Conservation (phyloP, 768 basidiomycete species). For the Phaeolepiota aurea region DNA sequence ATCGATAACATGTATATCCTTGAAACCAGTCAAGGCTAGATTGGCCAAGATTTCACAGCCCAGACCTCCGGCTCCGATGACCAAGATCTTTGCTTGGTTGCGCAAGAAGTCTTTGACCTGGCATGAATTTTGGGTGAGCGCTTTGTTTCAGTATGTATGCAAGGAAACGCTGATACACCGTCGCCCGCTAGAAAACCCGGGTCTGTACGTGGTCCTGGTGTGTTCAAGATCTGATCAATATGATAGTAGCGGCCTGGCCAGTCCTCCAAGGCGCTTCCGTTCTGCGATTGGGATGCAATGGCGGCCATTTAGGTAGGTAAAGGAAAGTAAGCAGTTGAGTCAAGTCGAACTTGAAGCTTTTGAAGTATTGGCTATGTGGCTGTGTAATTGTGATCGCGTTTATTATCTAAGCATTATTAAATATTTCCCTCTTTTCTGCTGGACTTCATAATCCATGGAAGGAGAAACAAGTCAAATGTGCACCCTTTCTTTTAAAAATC, state of each 20-base stretch:
- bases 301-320: slow-evolving; percentile 1
- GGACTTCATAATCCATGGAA: background rate
- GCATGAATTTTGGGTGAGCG: background rate
- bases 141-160: background rate
- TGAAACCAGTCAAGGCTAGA: slow-evolving; percentile 93
- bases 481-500: background rate
- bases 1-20: slow-evolving; percentile 98
- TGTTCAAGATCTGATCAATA: slow-evolving; percentile 81
- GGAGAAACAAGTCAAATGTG: background rate
- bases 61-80: slow-evolving; percentile 95
- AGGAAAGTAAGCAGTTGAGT: slow-evolving; percentile 1
- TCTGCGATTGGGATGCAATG: slow-evolving; percentile 13
- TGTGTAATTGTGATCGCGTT: slow-evolving; percentile 6
- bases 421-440: background rate
- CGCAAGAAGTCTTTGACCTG: slow-evolving; percentile 87
- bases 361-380: background rate
- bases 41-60: slow-evolving; percentile 98
- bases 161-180: slow-evolving; percentile 39
- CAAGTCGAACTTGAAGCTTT: too few species aligned
- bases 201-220: slow-evolving; percentile 85
- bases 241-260: slow-evolving; percentile 64
- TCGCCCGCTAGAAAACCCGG: slow-evolving; percentile 75
- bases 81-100: slow-evolving; percentile 82
- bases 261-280: slow-evolving; percentile 18
- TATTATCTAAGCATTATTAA: slow-evolving; percentile 11